A percentile compares a stretch with the other conserved stretches of the same genome.
Evolutionary conservation across 768 basidiomycete species (phyloP).

Genomic region (Hemileccinum impolitum): DNA sequence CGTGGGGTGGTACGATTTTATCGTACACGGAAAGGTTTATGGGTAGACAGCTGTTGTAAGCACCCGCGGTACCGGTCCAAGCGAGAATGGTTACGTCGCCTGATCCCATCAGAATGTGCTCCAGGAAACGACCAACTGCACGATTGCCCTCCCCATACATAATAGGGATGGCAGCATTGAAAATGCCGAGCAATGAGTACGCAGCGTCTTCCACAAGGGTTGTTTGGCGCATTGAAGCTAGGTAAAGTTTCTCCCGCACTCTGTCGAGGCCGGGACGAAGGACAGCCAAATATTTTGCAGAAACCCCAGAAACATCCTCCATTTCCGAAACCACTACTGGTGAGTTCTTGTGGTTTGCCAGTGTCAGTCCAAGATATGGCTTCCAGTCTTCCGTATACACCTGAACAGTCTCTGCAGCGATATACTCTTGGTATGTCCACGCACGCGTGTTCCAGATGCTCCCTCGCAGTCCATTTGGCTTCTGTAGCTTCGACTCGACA

Average conservation of each 20-base stretch:
- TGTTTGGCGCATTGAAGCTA: slow-evolving; percentile 10
- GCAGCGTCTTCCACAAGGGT: slow-evolving; percentile 9
- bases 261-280: slow-evolving; percentile 10
- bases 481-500: neutral
- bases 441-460: slow-evolving; percentile 12
- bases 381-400: slow-evolving; percentile 15
- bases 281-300: neutral
- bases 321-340: neutral
- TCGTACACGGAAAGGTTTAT: slow-evolving; percentile 2
- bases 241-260: slow-evolving; percentile 17
- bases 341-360: neutral
- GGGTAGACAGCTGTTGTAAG: slow-evolving; percentile 6
- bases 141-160: slow-evolving; percentile 14
- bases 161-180: slow-evolving; percentile 6
- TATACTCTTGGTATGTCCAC: slow-evolving; percentile 3
- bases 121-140: slow-evolving; percentile 11
- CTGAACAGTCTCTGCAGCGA: slow-evolving; percentile 4
- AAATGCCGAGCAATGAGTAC: slow-evolving; percentile 14
- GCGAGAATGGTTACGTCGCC: slow-evolving; percentile 11
- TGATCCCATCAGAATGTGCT: slow-evolving; percentile 11
- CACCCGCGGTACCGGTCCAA: slow-evolving; percentile 10
- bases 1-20: neutral
- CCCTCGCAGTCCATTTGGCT: neutral
- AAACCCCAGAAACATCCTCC: neutral
- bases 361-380: slow-evolving; percentile 3